phyloP scores from a whole-genome alignment of 78 protist species.

The Capsaspora owczarzaki region DNA sequence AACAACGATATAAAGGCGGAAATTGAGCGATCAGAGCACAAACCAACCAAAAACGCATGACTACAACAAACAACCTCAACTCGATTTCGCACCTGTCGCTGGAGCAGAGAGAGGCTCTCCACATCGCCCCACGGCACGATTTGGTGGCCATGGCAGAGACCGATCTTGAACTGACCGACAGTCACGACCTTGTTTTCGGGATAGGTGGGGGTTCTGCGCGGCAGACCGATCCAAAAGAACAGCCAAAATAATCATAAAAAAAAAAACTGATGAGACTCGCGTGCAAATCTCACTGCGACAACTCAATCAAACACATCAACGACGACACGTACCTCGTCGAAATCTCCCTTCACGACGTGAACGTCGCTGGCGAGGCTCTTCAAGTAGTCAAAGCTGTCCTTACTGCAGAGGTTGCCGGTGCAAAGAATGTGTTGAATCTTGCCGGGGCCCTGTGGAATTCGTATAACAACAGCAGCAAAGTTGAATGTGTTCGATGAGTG shows the following conservation, averaged over 20 bases:
- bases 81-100: conserved; percentile 67
- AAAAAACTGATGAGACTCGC: too few relatives aligned
- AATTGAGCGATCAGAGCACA: too few relatives aligned
- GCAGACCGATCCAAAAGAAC: too few relatives aligned
- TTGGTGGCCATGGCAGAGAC: conserved; percentile 98
- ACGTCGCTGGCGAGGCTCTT: conserved; percentile 80
- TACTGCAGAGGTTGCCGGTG: conserved; percentile 92
- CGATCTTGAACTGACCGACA: conserved; percentile 88
- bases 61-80: too few relatives aligned
- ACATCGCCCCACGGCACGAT: conserved; percentile 88
- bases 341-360: conserved; percentile 84
- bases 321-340: conserved; percentile 70
- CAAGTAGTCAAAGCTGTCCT: conserved; percentile 78
- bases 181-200: conserved; percentile 75
- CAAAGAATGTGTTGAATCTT: conserved; percentile 88
- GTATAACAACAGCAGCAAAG: background rate
- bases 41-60: too few relatives aligned
- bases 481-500: background rate
- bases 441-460: conserved; percentile 75
- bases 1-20: too few relatives aligned
- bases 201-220: too few relatives aligned
- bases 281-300: too few relatives aligned
- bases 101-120: conserved; percentile 73
- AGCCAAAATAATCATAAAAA: too few relatives aligned
- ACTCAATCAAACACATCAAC: background rate